phyloP scores from a whole-genome alignment of 2,329 filamentous ascomycete genomes.

The Aspergillus fijiensis region DNA sequence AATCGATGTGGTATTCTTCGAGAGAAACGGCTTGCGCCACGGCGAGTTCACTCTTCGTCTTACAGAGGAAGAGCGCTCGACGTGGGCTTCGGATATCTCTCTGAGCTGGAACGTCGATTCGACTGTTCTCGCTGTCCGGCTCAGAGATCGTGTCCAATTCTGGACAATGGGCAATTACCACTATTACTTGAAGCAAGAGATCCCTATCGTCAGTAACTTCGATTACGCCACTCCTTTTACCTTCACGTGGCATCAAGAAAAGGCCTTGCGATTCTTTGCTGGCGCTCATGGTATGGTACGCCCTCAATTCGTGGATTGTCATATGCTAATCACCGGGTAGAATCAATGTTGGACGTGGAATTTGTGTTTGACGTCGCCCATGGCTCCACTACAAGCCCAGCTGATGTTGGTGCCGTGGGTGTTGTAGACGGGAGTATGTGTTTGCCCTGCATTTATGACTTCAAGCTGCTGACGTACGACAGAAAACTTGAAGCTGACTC shows the following conservation, averaged over 20 bases:
- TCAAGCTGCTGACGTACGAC: conserved; percentile 24
- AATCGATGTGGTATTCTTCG: conserved; percentile 90
- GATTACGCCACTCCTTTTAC: conserved; percentile 25
- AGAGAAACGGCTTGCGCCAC: conserved; percentile 95
- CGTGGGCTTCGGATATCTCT: conserved; percentile 58
- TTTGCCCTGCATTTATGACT: not conserved
- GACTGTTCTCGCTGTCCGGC: conserved; percentile 78
- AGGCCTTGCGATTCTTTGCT: conserved; percentile 66
- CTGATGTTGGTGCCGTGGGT: conserved; percentile 76
- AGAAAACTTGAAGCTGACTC: conserved; percentile 75
- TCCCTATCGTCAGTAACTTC: conserved; percentile 48
- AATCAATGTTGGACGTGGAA: conserved; percentile 60
- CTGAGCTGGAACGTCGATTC: conserved; percentile 92
- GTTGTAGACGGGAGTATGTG: conserved; percentile 75
- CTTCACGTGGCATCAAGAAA: conserved; percentile 79
- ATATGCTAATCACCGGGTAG: conserved; percentile 23
- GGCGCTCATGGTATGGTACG: conserved; percentile 48
- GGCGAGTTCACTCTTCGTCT: conserved; percentile 83
- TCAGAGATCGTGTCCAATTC: conserved; percentile 74
- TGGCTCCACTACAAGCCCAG: conserved; percentile 67
- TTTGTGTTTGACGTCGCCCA: conserved; percentile 67
- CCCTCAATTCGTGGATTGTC: conserved; percentile 7
- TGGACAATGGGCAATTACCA: conserved; percentile 99
- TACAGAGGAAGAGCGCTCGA: conserved; percentile 57
- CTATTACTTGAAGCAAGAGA: conserved; percentile 94